phyloP scores from a whole-genome alignment of 257 asterid species.

The Scutellaria minor region DNA sequence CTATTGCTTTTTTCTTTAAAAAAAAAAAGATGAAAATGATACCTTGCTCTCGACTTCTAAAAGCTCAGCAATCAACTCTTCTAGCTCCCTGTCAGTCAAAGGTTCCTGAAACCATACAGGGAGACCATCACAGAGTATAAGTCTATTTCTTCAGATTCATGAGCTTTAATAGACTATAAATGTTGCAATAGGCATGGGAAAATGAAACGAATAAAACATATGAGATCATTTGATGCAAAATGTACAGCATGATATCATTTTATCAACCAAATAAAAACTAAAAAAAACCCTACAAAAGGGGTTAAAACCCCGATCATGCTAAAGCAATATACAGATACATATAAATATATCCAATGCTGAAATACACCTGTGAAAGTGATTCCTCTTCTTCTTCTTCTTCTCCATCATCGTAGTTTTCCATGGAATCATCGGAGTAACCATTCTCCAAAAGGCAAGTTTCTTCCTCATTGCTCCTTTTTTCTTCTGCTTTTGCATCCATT shows the following conservation, averaged over 20 bases:
- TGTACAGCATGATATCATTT: not conserved
- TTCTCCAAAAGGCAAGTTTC: not conserved
- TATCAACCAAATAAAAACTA: not conserved
- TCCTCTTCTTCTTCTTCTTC: constrained; percentile 12
- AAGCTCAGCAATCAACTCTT: constrained; percentile 29
- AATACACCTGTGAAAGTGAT: constrained; percentile 7
- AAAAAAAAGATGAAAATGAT: not conserved
- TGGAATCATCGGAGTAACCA: not conserved
- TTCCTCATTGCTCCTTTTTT: not conserved
- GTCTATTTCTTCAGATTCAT: too few relatives aligned
- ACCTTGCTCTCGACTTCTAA: constrained; percentile 35
- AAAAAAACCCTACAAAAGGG: not conserved
- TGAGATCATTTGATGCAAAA: too few relatives aligned
- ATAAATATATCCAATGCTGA: not conserved
- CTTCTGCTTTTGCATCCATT: constrained; percentile 9
- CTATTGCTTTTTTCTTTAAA: not conserved
- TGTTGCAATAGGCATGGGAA: not conserved
- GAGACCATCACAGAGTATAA: not conserved
- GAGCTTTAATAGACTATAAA: too few relatives aligned
- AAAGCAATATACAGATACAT: not conserved
- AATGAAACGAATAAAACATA: too few relatives aligned
- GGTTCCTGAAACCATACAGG: constrained; percentile 24
- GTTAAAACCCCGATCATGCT: not conserved
- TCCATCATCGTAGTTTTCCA: not conserved
- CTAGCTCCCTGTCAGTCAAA: constrained; percentile 28